These are phyloP conservation scores for Dichomitus squalens DNA, from an alignment of 1,284 basidiomycete species.

Conservation along the genomic window DNA sequence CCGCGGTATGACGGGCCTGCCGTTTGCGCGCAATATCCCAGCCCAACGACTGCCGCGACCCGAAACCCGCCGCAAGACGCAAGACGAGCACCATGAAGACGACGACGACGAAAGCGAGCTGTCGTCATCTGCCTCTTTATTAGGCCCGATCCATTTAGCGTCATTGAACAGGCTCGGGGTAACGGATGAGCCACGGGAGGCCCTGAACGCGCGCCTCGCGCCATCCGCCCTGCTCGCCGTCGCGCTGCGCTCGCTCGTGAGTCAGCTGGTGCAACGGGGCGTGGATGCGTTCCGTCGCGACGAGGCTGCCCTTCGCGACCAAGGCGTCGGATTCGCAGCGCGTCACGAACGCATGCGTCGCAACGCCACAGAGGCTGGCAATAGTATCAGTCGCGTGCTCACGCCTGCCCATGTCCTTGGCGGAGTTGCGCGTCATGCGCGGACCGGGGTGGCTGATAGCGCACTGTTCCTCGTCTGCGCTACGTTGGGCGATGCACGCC, in stretches of 20 bases:
- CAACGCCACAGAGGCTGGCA: constrained; percentile 6
- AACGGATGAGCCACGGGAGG: constrained; percentile 15
- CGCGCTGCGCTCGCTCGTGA: constrained; percentile 32
- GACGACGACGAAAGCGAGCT: background rate
- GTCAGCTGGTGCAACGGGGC: constrained; percentile 26
- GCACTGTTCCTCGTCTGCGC: constrained; percentile 34
- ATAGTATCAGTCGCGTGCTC: constrained; percentile 30
- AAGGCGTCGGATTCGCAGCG: too few species aligned
- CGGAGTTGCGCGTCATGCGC: constrained; percentile 29
- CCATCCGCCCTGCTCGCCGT: constrained; percentile 49
- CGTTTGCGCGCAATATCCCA: background rate
- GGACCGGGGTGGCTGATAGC: constrained; percentile 22
- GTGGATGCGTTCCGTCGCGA: constrained; percentile 27
- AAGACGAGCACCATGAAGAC: background rate
- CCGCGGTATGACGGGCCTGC: constrained; percentile 16
- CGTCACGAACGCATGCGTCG: constrained; percentile 2
- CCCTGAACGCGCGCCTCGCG: constrained; percentile 42
- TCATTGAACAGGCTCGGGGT: too few species aligned
- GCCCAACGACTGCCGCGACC: background rate
- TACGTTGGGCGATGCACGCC: constrained; percentile 23
- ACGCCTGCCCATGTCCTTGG: constrained; percentile 41
- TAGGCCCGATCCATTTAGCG: background rate
- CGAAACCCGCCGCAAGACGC: background rate
- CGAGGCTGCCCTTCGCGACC: constrained; percentile 26
- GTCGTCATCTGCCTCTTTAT: background rate